Percentiles rank a stretch among this genome's conserved stretches.
Evolutionary conservation across 352 stramenopile genomes (phyloP).

Genomic region (Phytophthora cactorum): DNA sequence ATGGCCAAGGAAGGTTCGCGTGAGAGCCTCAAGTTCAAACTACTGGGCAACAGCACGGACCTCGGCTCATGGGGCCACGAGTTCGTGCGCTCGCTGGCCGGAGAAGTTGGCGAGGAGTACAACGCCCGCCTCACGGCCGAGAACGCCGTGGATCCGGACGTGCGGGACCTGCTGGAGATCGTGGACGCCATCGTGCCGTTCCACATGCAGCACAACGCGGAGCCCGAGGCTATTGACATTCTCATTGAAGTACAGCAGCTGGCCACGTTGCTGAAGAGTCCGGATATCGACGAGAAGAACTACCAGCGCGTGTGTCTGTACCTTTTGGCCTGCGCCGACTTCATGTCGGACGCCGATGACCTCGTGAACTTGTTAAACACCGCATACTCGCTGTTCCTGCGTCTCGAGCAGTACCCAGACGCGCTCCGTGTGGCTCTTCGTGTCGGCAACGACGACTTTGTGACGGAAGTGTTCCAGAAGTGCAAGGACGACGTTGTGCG

Average conservation of each 20-base stretch:
- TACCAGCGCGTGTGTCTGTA: constrained; percentile 99
- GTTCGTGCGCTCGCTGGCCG: constrained; percentile 97
- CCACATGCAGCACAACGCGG: constrained; percentile 99
- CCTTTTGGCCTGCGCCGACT: constrained; percentile 97
- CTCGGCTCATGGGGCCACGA: constrained; percentile 98
- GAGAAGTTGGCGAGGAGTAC: constrained; percentile 97
- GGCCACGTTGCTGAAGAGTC: constrained; percentile 92
- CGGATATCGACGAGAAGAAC: constrained; percentile 98
- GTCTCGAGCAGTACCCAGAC: constrained; percentile 95
- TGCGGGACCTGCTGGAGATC: constrained; percentile 93
- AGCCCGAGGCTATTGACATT: constrained; percentile 99
- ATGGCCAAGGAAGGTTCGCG: constrained; percentile 95
- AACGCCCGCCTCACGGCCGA: constrained; percentile 74
- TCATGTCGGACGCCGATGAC: constrained; percentile 99
- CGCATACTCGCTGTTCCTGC: constrained; percentile 96
- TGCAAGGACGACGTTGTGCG: constrained; percentile 68
- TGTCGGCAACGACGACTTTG: constrained; percentile 84
- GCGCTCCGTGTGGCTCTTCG: constrained; percentile 97
- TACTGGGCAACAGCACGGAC: constrained; percentile 90
- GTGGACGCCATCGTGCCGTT: constrained; percentile 99
- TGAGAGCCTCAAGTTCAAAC: constrained; percentile 91
- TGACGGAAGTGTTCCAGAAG: constrained; percentile 82
- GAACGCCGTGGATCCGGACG: constrained; percentile 64
- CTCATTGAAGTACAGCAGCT: constrained; percentile 99
- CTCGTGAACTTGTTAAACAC: constrained; percentile 91